Percentiles rank a stretch among this genome's conserved stretches.
phyloP scores from a whole-genome alignment of 228 moss, liverwort and hornwort genomes.

The Sphagnum magellanicum region DNA sequence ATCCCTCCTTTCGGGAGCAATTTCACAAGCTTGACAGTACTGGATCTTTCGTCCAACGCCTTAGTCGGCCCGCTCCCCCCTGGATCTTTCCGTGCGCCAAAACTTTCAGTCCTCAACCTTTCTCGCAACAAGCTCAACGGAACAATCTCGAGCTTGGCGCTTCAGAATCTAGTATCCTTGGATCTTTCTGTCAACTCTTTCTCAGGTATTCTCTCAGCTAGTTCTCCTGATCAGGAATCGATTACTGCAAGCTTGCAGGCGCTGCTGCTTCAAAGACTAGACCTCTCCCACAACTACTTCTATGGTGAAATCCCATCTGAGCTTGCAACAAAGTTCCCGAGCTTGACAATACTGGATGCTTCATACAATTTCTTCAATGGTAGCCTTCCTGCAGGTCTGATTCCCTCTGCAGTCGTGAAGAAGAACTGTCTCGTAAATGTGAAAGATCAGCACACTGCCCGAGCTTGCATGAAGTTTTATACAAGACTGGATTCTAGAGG shows the following conservation, averaged over 20 bases:
- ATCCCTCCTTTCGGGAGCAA: constrained; percentile 42
- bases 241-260: constrained; percentile 25
- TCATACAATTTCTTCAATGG: constrained; percentile 86
- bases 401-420: constrained; percentile 38
- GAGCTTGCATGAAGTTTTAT: constrained; percentile 66
- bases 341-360: constrained; percentile 37
- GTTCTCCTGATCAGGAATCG: constrained; percentile 2
- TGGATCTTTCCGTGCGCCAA: constrained; percentile 41
- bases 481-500: constrained; percentile 19
- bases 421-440: constrained; percentile 67
- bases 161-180: constrained; percentile 34
- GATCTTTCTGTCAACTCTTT: constrained; percentile 62
- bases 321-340: constrained; percentile 15
- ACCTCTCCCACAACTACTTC: constrained; percentile 58
- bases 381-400: constrained; percentile 39
- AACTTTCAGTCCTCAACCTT: constrained; percentile 44
- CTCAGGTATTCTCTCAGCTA: constrained; percentile 31
- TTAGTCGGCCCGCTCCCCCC: constrained; percentile 46
- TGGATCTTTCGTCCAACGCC: constrained; percentile 66
- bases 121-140: constrained; percentile 74
- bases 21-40: constrained; percentile 29
- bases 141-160: constrained; percentile 20
- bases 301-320: constrained; percentile 43
- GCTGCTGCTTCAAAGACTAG: constrained; percentile 24
- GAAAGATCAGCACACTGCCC: constrained; percentile 45